Conservation (phyloP, 139 green algal genomes). For the Chlamydomonas sphaeroides region DNA sequence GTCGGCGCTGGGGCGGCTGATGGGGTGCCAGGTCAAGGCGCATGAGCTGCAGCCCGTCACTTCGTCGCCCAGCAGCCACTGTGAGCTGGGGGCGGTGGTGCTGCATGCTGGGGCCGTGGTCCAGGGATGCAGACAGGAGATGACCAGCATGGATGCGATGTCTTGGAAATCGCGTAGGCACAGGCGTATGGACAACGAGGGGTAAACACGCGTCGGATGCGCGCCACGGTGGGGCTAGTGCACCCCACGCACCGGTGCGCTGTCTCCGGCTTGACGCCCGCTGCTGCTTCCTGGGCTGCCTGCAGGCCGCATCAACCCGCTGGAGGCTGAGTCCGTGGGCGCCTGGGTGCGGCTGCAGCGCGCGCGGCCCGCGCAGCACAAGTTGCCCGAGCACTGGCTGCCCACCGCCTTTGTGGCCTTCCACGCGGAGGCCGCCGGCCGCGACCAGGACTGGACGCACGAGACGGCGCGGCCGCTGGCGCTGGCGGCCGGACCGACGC, state of each 20-base stretch:
- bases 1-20: slow-evolving; percentile 28
- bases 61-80: too few relatives aligned
- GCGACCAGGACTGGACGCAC: not conserved
- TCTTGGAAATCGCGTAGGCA: too few relatives aligned
- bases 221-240: too few relatives aligned
- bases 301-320: slow-evolving; percentile 29
- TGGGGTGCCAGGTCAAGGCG: not conserved
- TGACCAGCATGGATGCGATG: too few relatives aligned
- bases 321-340: slow-evolving; percentile 28
- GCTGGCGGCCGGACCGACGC: not conserved
- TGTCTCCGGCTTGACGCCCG: too few relatives aligned
- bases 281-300: too few relatives aligned
- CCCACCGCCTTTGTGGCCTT: slow-evolving; percentile 20
- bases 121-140: too few relatives aligned
- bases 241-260: too few relatives aligned
- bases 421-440: not conserved
- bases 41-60: slow-evolving; percentile 31
- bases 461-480: not conserved
- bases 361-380: not conserved
- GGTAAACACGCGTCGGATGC: too few relatives aligned
- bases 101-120: too few relatives aligned
- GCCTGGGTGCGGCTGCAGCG: slow-evolving; percentile 24
- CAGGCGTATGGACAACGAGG: too few relatives aligned
- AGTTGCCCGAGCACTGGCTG: slow-evolving; percentile 19
- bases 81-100: too few relatives aligned